Evolutionary conservation across 1,284 basidiomycete species (phyloP).

Genomic region (Ganoderma resinaceum): DNA sequence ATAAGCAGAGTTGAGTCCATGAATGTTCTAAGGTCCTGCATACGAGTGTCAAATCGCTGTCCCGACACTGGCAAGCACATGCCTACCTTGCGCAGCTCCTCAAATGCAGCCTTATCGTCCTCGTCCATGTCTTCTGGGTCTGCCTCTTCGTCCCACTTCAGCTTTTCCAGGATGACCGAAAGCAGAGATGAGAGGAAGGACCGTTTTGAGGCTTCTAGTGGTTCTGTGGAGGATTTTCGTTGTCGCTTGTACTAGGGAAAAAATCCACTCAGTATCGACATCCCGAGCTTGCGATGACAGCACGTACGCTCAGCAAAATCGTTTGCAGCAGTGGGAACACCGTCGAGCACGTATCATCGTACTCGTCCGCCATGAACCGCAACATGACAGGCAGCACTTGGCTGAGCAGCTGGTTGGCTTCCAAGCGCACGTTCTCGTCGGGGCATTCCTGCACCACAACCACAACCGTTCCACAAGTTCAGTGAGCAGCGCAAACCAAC

Average conservation of each 20-base stretch:
- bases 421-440: conserved; percentile 66
- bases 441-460: conserved; percentile 59
- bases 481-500: conserved; percentile 6
- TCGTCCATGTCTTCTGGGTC: conserved; percentile 89
- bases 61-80: not conserved
- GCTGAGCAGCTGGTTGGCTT: conserved; percentile 74
- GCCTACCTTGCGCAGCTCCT: conserved; percentile 83
- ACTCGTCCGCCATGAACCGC: conserved; percentile 89
- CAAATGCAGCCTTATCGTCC: conserved; percentile 88
- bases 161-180: conserved; percentile 83
- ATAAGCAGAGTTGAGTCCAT: conserved; percentile 85
- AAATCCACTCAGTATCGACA: not conserved
- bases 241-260: conserved; percentile 75
- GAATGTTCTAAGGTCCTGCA: conserved; percentile 81
- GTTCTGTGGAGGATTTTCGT: conserved; percentile 72
- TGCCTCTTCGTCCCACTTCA: conserved; percentile 90
- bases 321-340: conserved; percentile 84
- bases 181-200: conserved; percentile 86
- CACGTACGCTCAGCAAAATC: conserved; percentile 76
- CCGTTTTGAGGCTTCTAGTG: conserved; percentile 76
- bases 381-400: conserved; percentile 85
- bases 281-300: not conserved
- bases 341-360: conserved; percentile 87
- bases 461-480: not conserved
- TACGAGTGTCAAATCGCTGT: conserved; percentile 10